Base-by-base conservation (phyloP, 495 filamentous ascomycete species). In the Collariella sp. region DNA sequence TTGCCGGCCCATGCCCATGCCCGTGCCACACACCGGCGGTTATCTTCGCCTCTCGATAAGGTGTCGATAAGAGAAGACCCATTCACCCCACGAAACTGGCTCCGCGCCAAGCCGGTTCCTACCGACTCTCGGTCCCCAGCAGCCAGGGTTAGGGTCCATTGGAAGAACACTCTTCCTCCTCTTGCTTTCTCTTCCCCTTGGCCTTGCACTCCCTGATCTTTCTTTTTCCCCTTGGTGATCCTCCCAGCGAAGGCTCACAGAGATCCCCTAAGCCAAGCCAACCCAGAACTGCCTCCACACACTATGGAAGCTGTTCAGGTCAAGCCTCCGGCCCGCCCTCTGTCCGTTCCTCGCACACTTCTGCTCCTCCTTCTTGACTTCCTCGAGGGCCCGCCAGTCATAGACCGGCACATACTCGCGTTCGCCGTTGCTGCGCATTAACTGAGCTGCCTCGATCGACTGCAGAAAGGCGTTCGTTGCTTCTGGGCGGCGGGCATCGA, bases 371-470 rank as follows among this genome's bases (percentile, higher is more conserved):
- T 67, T 65, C 2, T 61, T 64, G 22, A 79, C 57, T 1, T 57
- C 62, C 60, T 78, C 71, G 9, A 80, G 50, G 1, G 76, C 64
- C 13, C 72, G 60, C 78, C 78, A 80, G 55, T 80, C 76, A 44
- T 72, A 80, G 0, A 77, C 65, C 2, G 62, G 56, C 0, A 78
- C 64, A 61, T 69, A 73, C 49, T 69, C 67, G 24, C 67, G 64
- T 22, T 63, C 62, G 10, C 70, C 67, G 5, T 64, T 67, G 26
- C 48, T 59, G 19, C 55, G 64, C 56, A 42, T 70, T n/a, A 75
- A 52, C 20, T 59, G 56, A 0, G 65, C 63, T 3, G 56, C 66
- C 41, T 62, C 63, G 29, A 79, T 67, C 7, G 46, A 50, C 15
- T 56, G 49, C 20, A 76, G 51, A 39, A 79, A 74, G 0, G 62